Percentiles rank a stretch among this genome's conserved stretches.
Conservation (phyloP, 202 grass and related monocot species). For the Zoysia matrella region DNA sequence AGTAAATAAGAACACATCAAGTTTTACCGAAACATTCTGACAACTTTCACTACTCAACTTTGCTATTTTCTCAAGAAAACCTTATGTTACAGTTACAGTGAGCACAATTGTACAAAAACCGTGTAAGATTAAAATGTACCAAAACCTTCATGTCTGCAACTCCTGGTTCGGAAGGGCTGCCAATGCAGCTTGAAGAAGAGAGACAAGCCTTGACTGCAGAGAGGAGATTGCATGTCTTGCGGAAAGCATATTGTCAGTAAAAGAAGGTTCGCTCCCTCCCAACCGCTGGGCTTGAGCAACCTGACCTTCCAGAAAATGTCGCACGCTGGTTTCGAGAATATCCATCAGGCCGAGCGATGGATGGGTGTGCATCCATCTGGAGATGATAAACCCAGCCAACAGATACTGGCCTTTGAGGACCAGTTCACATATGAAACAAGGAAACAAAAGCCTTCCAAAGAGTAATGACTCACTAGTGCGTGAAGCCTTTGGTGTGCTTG, state of each 20-base stretch:
- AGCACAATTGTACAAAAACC: background rate
- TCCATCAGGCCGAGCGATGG: conserved; percentile 75
- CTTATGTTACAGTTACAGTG: conserved; percentile 39
- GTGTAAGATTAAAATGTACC: conserved; percentile 31
- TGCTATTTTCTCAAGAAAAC: background rate
- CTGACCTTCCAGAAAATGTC: conserved; percentile 67
- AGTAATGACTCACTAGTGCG: conserved; percentile 45
- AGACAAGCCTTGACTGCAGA: conserved; percentile 51
- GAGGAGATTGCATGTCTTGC: conserved; percentile 50
- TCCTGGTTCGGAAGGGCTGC: conserved; percentile 51
- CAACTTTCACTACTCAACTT: conserved; percentile 31
- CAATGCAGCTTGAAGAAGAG: conserved; percentile 69
- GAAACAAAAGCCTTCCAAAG: conserved; percentile 64
- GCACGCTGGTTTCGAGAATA: conserved; percentile 60
- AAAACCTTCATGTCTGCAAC: conserved; percentile 19
- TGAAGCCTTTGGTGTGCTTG: background rate
- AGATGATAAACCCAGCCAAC: conserved; percentile 74
- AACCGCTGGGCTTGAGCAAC: conserved; percentile 53
- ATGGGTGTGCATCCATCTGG: conserved; percentile 90
- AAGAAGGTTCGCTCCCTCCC: conserved; percentile 29
- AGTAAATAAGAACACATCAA: no score
- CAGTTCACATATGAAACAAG: conserved; percentile 81
- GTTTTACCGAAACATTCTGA: background rate
- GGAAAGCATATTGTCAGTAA: conserved; percentile 31
- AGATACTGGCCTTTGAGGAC: conserved; percentile 68